Base-by-base conservation (phyloP, 2,329 filamentous ascomycete species). In the Fusarium denticulatum region DNA sequence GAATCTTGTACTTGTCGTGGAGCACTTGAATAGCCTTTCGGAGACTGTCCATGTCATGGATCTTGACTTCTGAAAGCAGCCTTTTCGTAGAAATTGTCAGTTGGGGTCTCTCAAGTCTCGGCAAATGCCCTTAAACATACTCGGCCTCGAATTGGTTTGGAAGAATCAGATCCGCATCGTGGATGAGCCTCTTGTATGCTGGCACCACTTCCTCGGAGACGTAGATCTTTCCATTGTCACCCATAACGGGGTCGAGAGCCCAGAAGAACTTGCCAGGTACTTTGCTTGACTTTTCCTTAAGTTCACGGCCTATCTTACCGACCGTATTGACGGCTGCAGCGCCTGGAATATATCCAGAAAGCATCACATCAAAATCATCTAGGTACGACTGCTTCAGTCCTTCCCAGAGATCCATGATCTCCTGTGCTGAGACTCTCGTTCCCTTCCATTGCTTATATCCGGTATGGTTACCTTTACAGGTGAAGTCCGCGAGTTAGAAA, bases 131-230 rank as follows among this genome's bases (percentile, higher is more conserved):
- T 45, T 20, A 45, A 84, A 84, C 91, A 76, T 85, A 97, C 94
- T 99, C 96, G 47, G 95, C 94, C 85, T 99, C 96, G 76, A 98
- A 99, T 77, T 98, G 96, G 80, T 99, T 99, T 8, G 96, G 96
- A 22, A 98, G 84, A 63, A 99, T 97, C 75, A 99, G 82, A 82
- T 99, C 96, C 6, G 96, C 96, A 77, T 96, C 88, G 40, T 88
- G 88, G 28, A 98, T 86, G 64, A 97, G 86, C 30, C 86, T 86
- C 83, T 94, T 96, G 82, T 98, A 99, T 20, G 93, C 95, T 0
- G 95, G 95, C 22, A 98, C 93, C 7, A 97, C 94, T 73, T 97
- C 94, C 77, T 96, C 92, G 11, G 92, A 93, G 13, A 99, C 96
- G 80, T 99, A 99, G 18, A 99, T 87, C 75, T 89, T 90, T 56